phyloP scores from a whole-genome alignment of 176 grass and related monocot genomes.

The Oryza glaberrima region DNA sequence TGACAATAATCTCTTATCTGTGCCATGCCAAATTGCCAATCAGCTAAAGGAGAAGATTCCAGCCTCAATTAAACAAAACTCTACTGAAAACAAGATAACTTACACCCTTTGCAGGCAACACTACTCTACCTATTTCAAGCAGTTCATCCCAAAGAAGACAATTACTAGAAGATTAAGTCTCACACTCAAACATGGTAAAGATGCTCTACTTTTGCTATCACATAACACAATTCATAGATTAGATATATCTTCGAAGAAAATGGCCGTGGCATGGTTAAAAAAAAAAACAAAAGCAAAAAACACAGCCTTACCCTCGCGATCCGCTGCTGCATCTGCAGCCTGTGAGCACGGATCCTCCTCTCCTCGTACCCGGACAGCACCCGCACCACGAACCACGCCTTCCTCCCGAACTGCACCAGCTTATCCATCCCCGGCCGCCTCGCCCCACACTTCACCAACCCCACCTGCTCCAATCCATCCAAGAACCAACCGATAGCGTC shows the following conservation, averaged over 20 bases:
- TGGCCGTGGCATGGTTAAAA: not conserved
- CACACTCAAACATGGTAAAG: not conserved
- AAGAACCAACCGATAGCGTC: not conserved
- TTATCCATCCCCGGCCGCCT: conserved; percentile 55
- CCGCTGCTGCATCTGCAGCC: conserved; percentile 78
- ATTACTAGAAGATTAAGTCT: not conserved
- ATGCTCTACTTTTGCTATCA: not conserved
- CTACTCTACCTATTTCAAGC: not conserved
- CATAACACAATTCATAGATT: not conserved
- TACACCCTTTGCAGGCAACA: too few species aligned
- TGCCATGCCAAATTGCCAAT: not conserved
- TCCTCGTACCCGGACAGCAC: conserved; percentile 87
- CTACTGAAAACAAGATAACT: not conserved
- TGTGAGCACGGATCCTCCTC: conserved; percentile 83
- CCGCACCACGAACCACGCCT: conserved; percentile 82
- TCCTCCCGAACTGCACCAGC: conserved; percentile 74
- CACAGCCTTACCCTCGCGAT: conserved; percentile 52
- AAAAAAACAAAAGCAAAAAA: not conserved
- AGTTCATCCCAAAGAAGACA: not conserved
- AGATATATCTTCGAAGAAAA: conserved; percentile 5
- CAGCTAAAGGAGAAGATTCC: not conserved
- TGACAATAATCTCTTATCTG: not conserved
- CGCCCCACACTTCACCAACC: not conserved
- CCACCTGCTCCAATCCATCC: not conserved
- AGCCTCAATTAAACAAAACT: not conserved